Conservation (phyloP, 176 grass and related monocot species). For the Chrysopogon serrulatus region DNA sequence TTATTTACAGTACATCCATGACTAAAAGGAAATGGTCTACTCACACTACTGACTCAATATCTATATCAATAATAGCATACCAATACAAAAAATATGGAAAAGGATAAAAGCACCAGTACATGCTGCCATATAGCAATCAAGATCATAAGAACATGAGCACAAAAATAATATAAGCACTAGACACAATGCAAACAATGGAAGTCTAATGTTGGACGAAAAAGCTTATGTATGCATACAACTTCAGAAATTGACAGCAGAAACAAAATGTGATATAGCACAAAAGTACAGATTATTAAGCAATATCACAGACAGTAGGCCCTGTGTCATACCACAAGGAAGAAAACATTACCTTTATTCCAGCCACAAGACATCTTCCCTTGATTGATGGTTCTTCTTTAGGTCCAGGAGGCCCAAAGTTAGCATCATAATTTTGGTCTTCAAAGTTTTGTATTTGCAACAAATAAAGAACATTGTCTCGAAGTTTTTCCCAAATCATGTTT, state of each 20-base stretch:
- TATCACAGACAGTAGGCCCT: not conserved
- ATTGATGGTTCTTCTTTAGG: slow-evolving; percentile 71
- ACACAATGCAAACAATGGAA: slow-evolving; percentile 2
- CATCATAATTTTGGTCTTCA: slow-evolving; percentile 44
- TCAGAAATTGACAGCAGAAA: not conserved
- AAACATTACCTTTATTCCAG: slow-evolving; percentile 74
- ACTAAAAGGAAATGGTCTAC: not conserved
- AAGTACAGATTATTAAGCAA: not conserved
- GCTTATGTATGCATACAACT: not conserved
- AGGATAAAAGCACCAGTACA: not conserved
- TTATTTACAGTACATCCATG: not conserved
- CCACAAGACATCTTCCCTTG: slow-evolving; percentile 66
- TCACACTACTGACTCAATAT: not conserved
- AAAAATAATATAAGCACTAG: not conserved
- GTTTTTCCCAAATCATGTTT: slow-evolving; percentile 60
- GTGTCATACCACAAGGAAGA: slow-evolving; percentile 8
- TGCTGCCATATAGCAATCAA: slow-evolving; percentile 9
- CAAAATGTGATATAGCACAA: not conserved
- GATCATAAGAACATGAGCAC: not conserved
- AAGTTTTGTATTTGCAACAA: slow-evolving; percentile 48
- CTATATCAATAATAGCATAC: not conserved
- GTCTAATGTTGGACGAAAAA: slow-evolving; percentile 2
- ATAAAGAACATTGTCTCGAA: slow-evolving; percentile 50
- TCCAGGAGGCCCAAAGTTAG: slow-evolving; percentile 20
- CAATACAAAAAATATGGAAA: not conserved